Evolutionary conservation across 2,329 filamentous ascomycete genomes (phyloP).

Genomic region (Fragosphaeria purpurea): DNA sequence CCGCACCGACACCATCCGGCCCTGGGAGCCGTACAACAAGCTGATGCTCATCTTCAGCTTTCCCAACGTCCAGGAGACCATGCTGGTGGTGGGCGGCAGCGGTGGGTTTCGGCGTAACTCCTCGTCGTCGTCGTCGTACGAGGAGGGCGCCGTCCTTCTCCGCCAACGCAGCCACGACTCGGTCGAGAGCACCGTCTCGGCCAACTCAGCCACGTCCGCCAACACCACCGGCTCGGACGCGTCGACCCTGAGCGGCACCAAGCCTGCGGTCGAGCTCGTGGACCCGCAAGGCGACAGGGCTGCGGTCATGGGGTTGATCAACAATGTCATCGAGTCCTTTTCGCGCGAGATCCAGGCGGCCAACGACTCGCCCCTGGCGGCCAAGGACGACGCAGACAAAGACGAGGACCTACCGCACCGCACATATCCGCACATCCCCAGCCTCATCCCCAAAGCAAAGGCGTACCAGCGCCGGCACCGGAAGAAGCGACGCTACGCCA

Average conservation of each 20-base stretch:
- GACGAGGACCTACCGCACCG: not conserved
- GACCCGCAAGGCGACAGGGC: conserved; percentile 18
- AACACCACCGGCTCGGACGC: not conserved
- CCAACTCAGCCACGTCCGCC: not conserved
- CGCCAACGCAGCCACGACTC: conserved; percentile 8
- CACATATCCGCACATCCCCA: conserved; percentile 8
- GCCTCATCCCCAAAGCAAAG: conserved; percentile 15
- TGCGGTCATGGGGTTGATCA: conserved; percentile 12
- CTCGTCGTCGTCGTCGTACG: too few species aligned
- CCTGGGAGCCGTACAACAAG: conserved; percentile 43
- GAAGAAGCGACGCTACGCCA: conserved; percentile 3
- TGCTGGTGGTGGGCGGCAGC: conserved; percentile 23
- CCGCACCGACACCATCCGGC: conserved; percentile 30
- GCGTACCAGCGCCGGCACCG: conserved; percentile 8
- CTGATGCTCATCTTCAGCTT: conserved; percentile 34
- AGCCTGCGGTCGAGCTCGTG: conserved; percentile 18
- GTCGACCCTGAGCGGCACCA: conserved; percentile 7
- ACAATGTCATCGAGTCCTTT: conserved; percentile 17
- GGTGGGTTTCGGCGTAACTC: not conserved
- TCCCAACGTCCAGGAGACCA: conserved; percentile 26
- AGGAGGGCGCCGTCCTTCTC: not conserved
- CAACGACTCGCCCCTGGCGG: not conserved
- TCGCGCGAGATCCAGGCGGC: conserved; percentile 13
- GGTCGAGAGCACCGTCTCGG: conserved; percentile 5
- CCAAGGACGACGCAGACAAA: not conserved